These are phyloP conservation scores for Fusarium sp. DNA, from an alignment of 2,329 filamentous ascomycete genomes.

Conservation along the genomic window DNA sequence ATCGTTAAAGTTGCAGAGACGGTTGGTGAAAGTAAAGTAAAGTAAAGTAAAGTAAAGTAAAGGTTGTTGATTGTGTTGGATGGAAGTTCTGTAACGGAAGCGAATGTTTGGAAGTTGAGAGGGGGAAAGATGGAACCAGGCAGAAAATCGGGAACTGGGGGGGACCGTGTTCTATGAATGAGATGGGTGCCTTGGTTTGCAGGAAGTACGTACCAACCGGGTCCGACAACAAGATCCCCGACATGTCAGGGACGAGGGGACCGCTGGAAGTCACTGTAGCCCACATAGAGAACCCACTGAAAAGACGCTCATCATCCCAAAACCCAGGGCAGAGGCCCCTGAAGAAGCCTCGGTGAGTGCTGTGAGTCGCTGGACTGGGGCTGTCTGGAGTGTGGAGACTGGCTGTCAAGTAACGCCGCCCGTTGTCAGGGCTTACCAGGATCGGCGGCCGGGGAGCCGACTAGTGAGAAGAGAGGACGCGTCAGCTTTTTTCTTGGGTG, in stretches of 20 bases:
- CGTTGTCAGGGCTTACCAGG: conserved; percentile 43
- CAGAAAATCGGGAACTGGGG: conserved; percentile 47
- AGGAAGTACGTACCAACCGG: conserved; percentile 34
- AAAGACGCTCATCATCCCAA: conserved; percentile 37
- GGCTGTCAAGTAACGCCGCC: conserved; percentile 30
- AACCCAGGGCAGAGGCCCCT: conserved; percentile 19
- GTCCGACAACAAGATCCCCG: conserved; percentile 32
- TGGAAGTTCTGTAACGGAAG: conserved; percentile 29
- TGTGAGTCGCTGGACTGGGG: conserved; percentile 13
- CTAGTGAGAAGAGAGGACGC: conserved; percentile 46
- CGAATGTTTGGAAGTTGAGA: conserved; percentile 40
- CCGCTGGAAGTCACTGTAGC: conserved; percentile 33
- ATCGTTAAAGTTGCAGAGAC: not conserved
- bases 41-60: conserved; percentile 2
- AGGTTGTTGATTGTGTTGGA: conserved; percentile 27
- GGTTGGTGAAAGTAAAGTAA: conserved; percentile 15
- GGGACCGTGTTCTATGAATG: conserved; percentile 51
- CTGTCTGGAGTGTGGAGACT: conserved; percentile 3
- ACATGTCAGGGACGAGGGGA: conserved; percentile 22
- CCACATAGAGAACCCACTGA: conserved; percentile 37
- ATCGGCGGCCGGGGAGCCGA: conserved; percentile 42
- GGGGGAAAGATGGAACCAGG: conserved; percentile 43
- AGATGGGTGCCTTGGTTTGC: conserved; percentile 47
- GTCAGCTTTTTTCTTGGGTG: conserved; percentile 47
- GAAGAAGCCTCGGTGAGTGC: conserved; percentile 20